Evolutionary conservation across 495 filamentous ascomycete species (phyloP).

Genomic region (Daldinia decipiens): DNA sequence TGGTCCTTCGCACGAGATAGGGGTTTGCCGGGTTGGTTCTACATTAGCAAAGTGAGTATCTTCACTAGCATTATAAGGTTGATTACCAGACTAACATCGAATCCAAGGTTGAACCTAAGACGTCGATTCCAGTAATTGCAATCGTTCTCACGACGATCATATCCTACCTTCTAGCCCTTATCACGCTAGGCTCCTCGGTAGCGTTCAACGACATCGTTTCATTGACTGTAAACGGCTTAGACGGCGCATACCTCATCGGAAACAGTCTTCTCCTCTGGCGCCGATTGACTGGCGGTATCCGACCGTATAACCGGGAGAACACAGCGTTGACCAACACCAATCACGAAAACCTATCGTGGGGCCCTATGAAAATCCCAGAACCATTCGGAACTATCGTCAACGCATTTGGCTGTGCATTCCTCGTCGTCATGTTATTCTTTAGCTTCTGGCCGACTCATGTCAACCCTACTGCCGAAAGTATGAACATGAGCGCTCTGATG

Average conservation of each 20-base stretch:
- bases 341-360: constrained; percentile 35
- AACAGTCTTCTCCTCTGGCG: constrained; percentile 55
- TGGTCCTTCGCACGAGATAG: constrained; percentile 67
- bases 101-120: constrained; percentile 31
- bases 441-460: constrained; percentile 59
- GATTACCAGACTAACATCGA: not conserved
- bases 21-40: constrained; percentile 62
- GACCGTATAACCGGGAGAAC: constrained; percentile 19
- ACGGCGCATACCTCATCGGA: constrained; percentile 57
- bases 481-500: constrained; percentile 59
- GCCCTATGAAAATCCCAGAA: constrained; percentile 33
- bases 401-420: constrained; percentile 29
- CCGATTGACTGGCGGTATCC: constrained; percentile 40
- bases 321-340: constrained; percentile 4
- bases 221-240: constrained; percentile 54
- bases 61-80: no score
- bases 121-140: constrained; percentile 62
- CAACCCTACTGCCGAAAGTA: constrained; percentile 47
- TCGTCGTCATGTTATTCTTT: constrained; percentile 49
- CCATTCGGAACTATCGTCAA: constrained; percentile 38
- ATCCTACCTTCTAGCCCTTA: constrained; percentile 57
- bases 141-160: constrained; percentile 57
- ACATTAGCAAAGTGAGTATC: constrained; percentile 54
- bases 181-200: constrained; percentile 61
- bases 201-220: constrained; percentile 63